phyloP scores from a whole-genome alignment of 345 rosid species.

The Eucalyptus cladocalyx region DNA sequence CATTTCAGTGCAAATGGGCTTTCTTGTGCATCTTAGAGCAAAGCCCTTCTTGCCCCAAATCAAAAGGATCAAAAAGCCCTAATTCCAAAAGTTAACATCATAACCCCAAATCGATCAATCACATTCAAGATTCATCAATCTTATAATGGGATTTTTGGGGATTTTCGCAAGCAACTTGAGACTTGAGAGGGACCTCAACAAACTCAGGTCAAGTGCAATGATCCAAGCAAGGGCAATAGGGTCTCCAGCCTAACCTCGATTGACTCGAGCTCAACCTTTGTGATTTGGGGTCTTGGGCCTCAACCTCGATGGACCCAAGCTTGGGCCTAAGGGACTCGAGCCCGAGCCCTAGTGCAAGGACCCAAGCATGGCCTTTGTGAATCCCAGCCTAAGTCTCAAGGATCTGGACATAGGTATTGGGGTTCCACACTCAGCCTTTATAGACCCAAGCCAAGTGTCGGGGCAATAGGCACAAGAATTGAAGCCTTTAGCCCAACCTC shows the following conservation, averaged over 20 bases:
- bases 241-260: too few relatives aligned
- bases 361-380: not conserved
- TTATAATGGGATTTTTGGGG: not conserved
- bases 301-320: fast-evolving
- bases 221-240: not conserved
- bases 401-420: not conserved
- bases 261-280: fast-evolving
- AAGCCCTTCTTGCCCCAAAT: not conserved
- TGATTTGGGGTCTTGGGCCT: not conserved
- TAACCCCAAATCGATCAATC: not conserved
- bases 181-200: not conserved
- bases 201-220: fast-evolving
- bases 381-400: not conserved
- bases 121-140: not conserved
- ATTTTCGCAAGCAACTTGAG: not conserved
- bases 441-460: fast-evolving
- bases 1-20: not conserved
- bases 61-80: not conserved
- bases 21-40: not conserved
- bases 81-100: not conserved
- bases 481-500: not conserved
- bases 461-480: fast-evolving
- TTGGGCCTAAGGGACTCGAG: not conserved
- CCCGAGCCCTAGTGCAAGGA: not conserved
- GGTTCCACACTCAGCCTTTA: not conserved